Base-by-base conservation (phyloP, 1,284 basidiomycete genomes). In the Flammula alnicola region DNA sequence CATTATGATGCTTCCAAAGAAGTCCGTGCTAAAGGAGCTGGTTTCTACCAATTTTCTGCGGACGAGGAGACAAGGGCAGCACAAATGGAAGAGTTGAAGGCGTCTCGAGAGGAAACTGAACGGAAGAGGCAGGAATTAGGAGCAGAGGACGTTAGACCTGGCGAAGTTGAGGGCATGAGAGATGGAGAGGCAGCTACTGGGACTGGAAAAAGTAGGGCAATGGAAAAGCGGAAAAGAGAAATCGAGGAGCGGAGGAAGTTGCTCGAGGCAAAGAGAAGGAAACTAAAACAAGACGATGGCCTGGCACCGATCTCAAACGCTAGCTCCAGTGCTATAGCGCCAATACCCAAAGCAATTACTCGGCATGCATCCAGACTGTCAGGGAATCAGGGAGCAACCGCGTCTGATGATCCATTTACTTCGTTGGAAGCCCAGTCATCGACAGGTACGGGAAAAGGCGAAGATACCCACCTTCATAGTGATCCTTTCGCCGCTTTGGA, bases 1-100 rank as follows among this genome's bases (percentile, higher is more conserved):
- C 93, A 95, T 65, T 98, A 94, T 66, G 91, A 98, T 66, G 79
- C 92, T 0, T 77, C 81, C 0, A 74, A 73, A 44, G 95, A 99
- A 67, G 83, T 88, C 8, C 88, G 95, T 6, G 81, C 87, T n/a
- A 87, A 87, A 61, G 95, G 91, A 26, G 94, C 95, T 0, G 95
- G 83, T 0, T 92, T 90, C 70, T 96, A 95, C 65, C 84, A 90
- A 61, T 95, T 98, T 67, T 90, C 91, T 2, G 78, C 68, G 1
- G 91, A 96, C 61, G 90, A 93, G 59, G 84, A 88, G 51, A 80
- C 78, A 23, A 79, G 95, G 26, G 69, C 70, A 54, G 70, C 73
- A 46, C 87, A 97, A 69, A 90, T 95, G 90, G 87, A 90, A 42
- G 85, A 86, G 42, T 69, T 98, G 11, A 80, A 77, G 37, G 65